Conservation (phyloP, 805 yeast species). For the Candida maesae region DNA sequence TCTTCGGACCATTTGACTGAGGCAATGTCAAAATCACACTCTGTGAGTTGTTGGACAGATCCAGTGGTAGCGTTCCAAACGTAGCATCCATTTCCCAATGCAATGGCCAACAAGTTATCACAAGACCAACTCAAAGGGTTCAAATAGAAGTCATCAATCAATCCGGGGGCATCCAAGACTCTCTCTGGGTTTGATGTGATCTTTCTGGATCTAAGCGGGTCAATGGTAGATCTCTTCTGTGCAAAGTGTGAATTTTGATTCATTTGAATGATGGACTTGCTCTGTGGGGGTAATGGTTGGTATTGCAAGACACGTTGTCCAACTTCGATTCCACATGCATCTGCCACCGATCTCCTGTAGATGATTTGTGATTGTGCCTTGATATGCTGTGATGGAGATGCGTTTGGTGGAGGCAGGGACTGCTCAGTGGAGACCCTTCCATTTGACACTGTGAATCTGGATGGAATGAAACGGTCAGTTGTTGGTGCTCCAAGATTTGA, state of each 20-base stretch:
- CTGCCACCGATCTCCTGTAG: slow-evolving; percentile 81
- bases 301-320: slow-evolving; percentile 81
- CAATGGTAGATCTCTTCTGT: slow-evolving; percentile 36
- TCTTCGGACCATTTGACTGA: slow-evolving; percentile 91
- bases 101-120: slow-evolving; percentile 81
- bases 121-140: slow-evolving; percentile 86
- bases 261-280: slow-evolving; percentile 24
- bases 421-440: slow-evolving; percentile 41
- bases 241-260: slow-evolving; percentile 21
- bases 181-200: slow-evolving; percentile 87
- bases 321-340: slow-evolving; percentile 87
- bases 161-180: slow-evolving; percentile 94
- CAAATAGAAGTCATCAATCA: slow-evolving; percentile 86
- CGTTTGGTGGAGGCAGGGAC: slow-evolving; percentile 40
- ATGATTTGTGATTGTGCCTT: slow-evolving; percentile 40
- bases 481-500: slow-evolving; percentile 26
- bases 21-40: slow-evolving; percentile 53
- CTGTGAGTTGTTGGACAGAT: slow-evolving; percentile 64
- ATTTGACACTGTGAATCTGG: slow-evolving; percentile 46
- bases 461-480: slow-evolving; percentile 61
- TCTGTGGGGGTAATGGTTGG: slow-evolving; percentile 77
- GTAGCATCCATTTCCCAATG: slow-evolving; percentile 77
- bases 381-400: slow-evolving; percentile 41
- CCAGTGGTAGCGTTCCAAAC: slow-evolving; percentile 92
- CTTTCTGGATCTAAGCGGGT: slow-evolving; percentile 67